These are phyloP conservation scores for Saxophila tyrrhenica DNA, from an alignment of 495 filamentous ascomycete genomes.

Conservation along the genomic window DNA sequence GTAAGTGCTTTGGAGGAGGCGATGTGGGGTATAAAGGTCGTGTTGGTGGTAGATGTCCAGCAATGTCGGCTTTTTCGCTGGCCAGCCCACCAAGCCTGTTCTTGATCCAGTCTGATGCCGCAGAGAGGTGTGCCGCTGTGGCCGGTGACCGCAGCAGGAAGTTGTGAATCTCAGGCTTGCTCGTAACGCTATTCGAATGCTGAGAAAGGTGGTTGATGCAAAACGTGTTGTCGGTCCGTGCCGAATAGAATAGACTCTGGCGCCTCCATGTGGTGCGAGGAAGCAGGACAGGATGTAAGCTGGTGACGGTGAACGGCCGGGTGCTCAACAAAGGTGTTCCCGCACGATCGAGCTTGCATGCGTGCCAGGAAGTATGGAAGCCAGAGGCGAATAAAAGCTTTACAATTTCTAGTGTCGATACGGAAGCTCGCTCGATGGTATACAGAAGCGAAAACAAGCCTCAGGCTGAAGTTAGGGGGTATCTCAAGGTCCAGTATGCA, in stretches of 20 bases:
- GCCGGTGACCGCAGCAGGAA: not conserved
- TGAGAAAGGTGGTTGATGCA: not conserved
- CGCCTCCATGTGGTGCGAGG: too few species aligned
- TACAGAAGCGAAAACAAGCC: not conserved
- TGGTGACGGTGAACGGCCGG: not conserved
- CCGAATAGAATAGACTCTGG: too few species aligned
- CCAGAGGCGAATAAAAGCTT: not conserved
- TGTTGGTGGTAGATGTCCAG: not conserved
- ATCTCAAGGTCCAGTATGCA: not conserved
- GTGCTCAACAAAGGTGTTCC: not conserved
- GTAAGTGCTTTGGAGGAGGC: not conserved
- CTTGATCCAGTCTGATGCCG: not conserved
- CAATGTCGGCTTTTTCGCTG: not conserved
- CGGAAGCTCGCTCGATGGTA: not conserved
- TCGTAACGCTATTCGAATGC: not conserved
- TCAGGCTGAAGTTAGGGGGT: not conserved
- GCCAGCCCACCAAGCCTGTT: too few species aligned
- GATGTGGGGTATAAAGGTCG: not conserved
- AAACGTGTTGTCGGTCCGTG: not conserved
- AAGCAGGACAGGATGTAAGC: not conserved
- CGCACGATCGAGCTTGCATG: not conserved
- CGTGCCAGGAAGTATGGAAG: too few species aligned
- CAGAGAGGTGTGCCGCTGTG: not conserved
- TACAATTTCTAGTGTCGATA: not conserved
- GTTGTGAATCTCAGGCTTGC: not conserved